Conservation (phyloP, 345 rosid genomes). For the Geranium rotundifolium region DNA sequence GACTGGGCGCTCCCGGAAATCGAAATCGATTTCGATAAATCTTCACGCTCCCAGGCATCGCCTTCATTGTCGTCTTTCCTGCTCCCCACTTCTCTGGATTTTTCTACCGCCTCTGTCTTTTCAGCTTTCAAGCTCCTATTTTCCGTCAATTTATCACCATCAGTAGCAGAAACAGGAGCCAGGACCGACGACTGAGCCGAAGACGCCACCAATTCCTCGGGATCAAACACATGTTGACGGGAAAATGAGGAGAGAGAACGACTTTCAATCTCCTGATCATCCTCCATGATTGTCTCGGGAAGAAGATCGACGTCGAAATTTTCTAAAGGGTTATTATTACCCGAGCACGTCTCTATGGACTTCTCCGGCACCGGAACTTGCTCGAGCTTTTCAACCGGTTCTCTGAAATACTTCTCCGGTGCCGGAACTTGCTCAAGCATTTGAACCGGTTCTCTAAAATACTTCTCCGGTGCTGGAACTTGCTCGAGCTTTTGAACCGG, state of each 20-base stretch:
- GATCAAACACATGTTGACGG: constrained; percentile 12
- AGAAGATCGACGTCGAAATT: constrained; percentile 37
- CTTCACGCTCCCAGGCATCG: constrained; percentile 63
- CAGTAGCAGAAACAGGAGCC: constrained; percentile 16
- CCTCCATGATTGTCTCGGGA: constrained; percentile 33
- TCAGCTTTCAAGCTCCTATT: constrained; percentile 29
- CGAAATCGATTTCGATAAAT: constrained; percentile 37
- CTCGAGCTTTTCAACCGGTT: constrained; percentile 22
- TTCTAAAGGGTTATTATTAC: constrained; percentile 18
- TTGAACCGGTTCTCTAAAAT: constrained; percentile 20
- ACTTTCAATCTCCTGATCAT: constrained; percentile 44
- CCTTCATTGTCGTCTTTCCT: constrained; percentile 55
- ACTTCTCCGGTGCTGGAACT: constrained; percentile 18
- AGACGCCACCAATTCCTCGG: constrained; percentile 16
- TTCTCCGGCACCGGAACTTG: constrained; percentile 17
- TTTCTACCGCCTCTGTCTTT: constrained; percentile 32
- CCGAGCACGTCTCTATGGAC: constrained; percentile 27
- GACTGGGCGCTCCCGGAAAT: constrained; percentile 32
- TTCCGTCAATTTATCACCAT: constrained; percentile 26
- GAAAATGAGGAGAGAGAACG: constrained; percentile 21
- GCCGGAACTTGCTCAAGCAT: constrained; percentile 22
- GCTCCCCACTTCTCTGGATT: constrained; percentile 37
- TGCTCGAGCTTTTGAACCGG: constrained; percentile 29
- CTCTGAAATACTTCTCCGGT: constrained; percentile 27
- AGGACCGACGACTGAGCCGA: constrained; percentile 6